These are phyloP conservation scores for Zea mays DNA, from an alignment of 176 grass and related monocot species.

Conservation along the genomic window Zm-B73-REFERENCE-NAM-5.0 NC_050096.1:68199001-68199500, in stretches of 20 bases:
- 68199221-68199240: constrained; percentile 41
- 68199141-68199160: constrained; percentile 61
- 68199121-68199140: constrained; percentile 35
- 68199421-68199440: constrained; percentile 67
- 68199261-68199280: constrained; percentile 16
- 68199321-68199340: constrained; percentile 81
- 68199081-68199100: constrained; percentile 77
- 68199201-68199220: constrained; percentile 54
- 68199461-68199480: constrained; percentile 83
- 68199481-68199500: constrained; percentile 62
- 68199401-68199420: constrained; percentile 76
- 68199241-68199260: constrained; percentile 54
- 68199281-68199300: constrained; percentile 72
- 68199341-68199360: constrained; percentile 50
- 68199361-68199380: constrained; percentile 35
- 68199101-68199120: constrained; percentile 38
- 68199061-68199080: constrained; percentile 54
- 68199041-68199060: constrained; percentile 86
- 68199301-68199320: constrained; percentile 50
- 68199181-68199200: constrained; percentile 55
- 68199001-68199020: constrained; percentile 80
- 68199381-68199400: constrained; percentile 43
- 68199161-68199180: constrained; percentile 40
- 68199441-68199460: constrained; percentile 72
- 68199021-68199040: constrained; percentile 70